Conservation (phyloP, 2,329 filamentous ascomycete genomes). For the Grosmannia serpens region DNA sequence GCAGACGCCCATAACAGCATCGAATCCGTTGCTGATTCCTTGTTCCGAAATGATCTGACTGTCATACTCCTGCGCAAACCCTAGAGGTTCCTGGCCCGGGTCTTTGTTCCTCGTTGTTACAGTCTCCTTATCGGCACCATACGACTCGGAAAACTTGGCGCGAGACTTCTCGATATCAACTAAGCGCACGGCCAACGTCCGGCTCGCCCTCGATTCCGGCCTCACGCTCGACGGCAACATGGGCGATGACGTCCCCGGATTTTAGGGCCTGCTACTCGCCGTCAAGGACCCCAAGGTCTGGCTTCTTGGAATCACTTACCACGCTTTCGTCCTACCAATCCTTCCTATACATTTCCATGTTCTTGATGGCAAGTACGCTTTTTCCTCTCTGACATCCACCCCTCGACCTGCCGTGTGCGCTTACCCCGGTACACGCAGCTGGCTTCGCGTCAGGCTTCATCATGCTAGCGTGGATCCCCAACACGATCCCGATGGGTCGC, state of each 20-base stretch:
- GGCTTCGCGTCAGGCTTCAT: conserved; percentile 29
- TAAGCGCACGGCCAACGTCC: conserved; percentile 37
- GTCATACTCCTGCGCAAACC: neutral
- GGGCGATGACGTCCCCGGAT: conserved; percentile 39
- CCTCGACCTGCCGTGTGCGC: neutral
- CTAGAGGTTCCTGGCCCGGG: conserved; percentile 3
- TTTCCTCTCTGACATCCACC: no score
- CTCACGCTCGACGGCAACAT: conserved; percentile 37
- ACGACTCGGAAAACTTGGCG: conserved; percentile 14
- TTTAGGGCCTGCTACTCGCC: conserved; percentile 42
- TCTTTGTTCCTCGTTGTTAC: conserved; percentile 11
- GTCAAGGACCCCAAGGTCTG: conserved; percentile 52
- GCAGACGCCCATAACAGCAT: conserved; percentile 14
- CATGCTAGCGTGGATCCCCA: conserved; percentile 25
- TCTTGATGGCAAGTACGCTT: conserved; percentile 36
- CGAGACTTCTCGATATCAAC: conserved; percentile 18
- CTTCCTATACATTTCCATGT: conserved; percentile 49
- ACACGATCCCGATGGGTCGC: conserved; percentile 46
- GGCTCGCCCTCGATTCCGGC: conserved; percentile 23
- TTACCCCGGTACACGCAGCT: neutral
- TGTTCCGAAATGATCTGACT: conserved; percentile 9
- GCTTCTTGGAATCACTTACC: conserved; percentile 41
- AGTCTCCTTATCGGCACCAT: conserved; percentile 14
- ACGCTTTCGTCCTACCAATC: conserved; percentile 17
- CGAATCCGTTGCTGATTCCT: conserved; percentile 13